phyloP scores from a whole-genome alignment of 1,139 yeast genomes.

The Debaryomycetaceae sp. region DNA sequence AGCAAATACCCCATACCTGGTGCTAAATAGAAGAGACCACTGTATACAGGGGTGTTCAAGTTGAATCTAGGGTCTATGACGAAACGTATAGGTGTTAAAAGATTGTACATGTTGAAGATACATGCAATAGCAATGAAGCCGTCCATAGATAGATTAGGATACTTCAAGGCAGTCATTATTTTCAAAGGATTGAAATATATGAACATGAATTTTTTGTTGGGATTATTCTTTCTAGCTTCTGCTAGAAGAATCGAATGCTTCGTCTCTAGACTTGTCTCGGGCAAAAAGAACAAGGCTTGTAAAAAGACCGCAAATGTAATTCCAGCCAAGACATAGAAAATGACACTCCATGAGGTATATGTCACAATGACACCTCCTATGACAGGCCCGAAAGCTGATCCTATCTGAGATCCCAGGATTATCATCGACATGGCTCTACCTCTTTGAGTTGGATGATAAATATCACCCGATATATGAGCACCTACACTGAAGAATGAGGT shows the following conservation, averaged over 20 bases:
- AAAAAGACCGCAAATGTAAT: conserved; percentile 26
- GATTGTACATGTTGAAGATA: conserved; percentile 46
- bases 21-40: conserved; percentile 50
- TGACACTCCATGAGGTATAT: conserved; percentile 50
- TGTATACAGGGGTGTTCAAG: conserved; percentile 41
- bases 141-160: conserved; percentile 40
- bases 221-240: conserved; percentile 13
- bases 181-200: conserved; percentile 42
- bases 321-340: conserved; percentile 46
- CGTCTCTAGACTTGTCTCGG: conserved; percentile 15
- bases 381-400: conserved; percentile 48
- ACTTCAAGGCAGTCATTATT: conserved; percentile 35
- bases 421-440: conserved; percentile 46
- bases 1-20: conserved; percentile 49
- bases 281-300: conserved; percentile 1
- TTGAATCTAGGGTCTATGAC: conserved; percentile 53
- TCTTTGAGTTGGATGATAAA: conserved; percentile 42
- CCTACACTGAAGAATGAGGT: conserved; percentile 50
- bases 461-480: conserved; percentile 44
- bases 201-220: conserved; percentile 34
- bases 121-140: conserved; percentile 39
- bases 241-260: conserved; percentile 7
- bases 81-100: conserved; percentile 51
- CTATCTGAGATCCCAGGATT: conserved; percentile 43
- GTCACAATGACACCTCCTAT: conserved; percentile 45